phyloP scores from a whole-genome alignment of 345 rosid species.

The Stellera chamaejasme region DNA sequence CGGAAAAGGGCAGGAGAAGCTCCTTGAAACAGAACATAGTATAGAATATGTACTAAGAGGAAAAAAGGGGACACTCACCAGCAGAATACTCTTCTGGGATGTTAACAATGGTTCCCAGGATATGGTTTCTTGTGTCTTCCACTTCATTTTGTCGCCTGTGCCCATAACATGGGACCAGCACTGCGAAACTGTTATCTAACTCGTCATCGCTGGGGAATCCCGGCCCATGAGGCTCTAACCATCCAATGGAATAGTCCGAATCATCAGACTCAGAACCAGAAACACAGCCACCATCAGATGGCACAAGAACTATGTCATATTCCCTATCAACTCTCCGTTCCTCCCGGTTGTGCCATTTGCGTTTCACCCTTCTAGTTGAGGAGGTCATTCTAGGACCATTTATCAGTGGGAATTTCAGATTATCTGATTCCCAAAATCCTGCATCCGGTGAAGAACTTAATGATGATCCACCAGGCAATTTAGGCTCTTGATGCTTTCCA shows the following conservation, averaged over 20 bases:
- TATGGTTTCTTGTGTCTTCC: slow-evolving; percentile 24
- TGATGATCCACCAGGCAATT: slow-evolving; percentile 32
- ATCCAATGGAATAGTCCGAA: slow-evolving; percentile 69
- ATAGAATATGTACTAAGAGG: background rate
- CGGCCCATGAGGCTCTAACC: slow-evolving; percentile 78
- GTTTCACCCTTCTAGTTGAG: slow-evolving; percentile 44
- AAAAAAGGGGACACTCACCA: slow-evolving; percentile 27
- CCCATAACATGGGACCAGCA: slow-evolving; percentile 63
- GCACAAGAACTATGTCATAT: slow-evolving; percentile 64
- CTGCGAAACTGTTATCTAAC: slow-evolving; percentile 55
- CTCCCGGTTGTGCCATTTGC: slow-evolving; percentile 65
- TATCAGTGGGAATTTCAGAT: slow-evolving; percentile 47
- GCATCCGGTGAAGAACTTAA: slow-evolving; percentile 29
- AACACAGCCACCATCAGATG: slow-evolving; percentile 69
- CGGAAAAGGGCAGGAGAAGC: background rate
- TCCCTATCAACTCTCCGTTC: slow-evolving; percentile 62
- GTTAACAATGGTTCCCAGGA: slow-evolving; percentile 33
- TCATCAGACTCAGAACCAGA: slow-evolving; percentile 72
- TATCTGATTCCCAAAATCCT: slow-evolving; percentile 41
- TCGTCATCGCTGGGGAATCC: slow-evolving; percentile 56
- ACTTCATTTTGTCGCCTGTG: slow-evolving; percentile 23
- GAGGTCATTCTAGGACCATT: slow-evolving; percentile 27
- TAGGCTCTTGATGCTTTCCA: slow-evolving; percentile 47
- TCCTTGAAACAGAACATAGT: background rate
- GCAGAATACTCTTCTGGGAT: slow-evolving; percentile 32